Evolutionary conservation across 2,329 filamentous ascomycete species (phyloP).

Genomic region (Trichophyton simii): DNA sequence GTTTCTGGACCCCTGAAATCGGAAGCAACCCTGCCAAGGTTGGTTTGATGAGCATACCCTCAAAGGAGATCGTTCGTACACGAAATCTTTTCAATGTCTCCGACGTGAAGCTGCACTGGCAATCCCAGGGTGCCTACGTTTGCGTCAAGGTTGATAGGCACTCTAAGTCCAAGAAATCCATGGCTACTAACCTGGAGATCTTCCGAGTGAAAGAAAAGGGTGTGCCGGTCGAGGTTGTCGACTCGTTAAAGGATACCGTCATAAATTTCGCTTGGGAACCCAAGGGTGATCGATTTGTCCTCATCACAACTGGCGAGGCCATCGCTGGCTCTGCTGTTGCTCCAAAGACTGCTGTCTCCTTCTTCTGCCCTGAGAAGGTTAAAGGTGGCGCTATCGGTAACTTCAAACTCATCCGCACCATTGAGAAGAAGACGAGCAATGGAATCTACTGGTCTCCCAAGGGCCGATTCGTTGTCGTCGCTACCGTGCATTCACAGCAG

Average conservation of each 20-base stretch:
- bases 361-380: slow-evolving; percentile 92
- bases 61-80: slow-evolving; percentile 85
- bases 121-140: slow-evolving; percentile 83
- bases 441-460: slow-evolving; percentile 98
- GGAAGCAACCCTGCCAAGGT: slow-evolving; percentile 97
- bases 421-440: slow-evolving; percentile 99
- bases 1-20: slow-evolving; percentile 97
- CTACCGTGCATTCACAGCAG: slow-evolving; percentile 82
- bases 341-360: slow-evolving; percentile 87
- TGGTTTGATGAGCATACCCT: slow-evolving; percentile 87
- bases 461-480: slow-evolving; percentile 88
- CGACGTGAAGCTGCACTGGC: slow-evolving; percentile 97
- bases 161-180: slow-evolving; percentile 97
- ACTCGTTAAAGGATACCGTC: slow-evolving; percentile 94
- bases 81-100: slow-evolving; percentile 97
- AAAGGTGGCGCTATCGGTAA: slow-evolving; percentile 74
- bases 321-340: slow-evolving; percentile 57
- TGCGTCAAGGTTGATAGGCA: slow-evolving; percentile 98
- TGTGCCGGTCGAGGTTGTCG: slow-evolving; percentile 93
- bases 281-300: slow-evolving; percentile 91
- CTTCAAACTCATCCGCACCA: slow-evolving; percentile 88
- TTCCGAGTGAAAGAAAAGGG: slow-evolving; percentile 97
- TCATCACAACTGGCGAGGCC: slow-evolving; percentile 87
- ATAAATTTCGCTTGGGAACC: slow-evolving; percentile 99
- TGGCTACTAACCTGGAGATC: slow-evolving; percentile 94